Percentiles rank a stretch among this genome's conserved stretches.
These are phyloP conservation scores for Trichoderma asperellum DNA, from an alignment of 2,329 filamentous ascomycete genomes.

Conservation along the genomic window DNA sequence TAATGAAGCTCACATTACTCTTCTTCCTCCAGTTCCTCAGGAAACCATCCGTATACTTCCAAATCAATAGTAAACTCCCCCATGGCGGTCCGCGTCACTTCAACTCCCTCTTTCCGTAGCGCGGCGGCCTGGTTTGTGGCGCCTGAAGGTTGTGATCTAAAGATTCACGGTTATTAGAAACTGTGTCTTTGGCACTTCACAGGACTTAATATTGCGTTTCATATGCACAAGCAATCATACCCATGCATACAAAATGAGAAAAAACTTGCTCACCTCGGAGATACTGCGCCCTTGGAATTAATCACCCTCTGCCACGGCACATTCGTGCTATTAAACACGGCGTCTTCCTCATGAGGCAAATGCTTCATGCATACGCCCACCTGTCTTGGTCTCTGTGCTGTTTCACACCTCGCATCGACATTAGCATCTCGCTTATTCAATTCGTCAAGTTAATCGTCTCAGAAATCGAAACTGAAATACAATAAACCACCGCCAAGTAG, in stretches of 20 bases:
- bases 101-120: conserved; percentile 56
- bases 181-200: not conserved
- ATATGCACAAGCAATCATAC: not conserved
- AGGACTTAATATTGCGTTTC: no score
- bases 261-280: conserved; percentile 64
- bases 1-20: not conserved
- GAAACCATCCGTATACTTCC: conserved; percentile 60
- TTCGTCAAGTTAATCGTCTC: not conserved
- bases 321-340: conserved; percentile 70
- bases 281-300: conserved; percentile 84
- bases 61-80: conserved; percentile 59
- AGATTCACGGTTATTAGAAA: not conserved
- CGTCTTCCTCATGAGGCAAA: conserved; percentile 60
- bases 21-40: conserved; percentile 52
- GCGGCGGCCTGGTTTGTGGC: conserved; percentile 55
- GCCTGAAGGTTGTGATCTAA: conserved; percentile 54
- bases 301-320: conserved; percentile 97
- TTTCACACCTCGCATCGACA: not conserved
- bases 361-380: conserved; percentile 91
- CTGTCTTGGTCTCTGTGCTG: conserved; percentile 76
- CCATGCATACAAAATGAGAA: not conserved
- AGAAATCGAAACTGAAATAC: not conserved
- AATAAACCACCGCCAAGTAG: no score
- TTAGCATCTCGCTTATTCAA: not conserved
- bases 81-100: conserved; percentile 52